Conservation (phyloP, 352 stramenopile genomes). For the Phytophthora pisi region DNA sequence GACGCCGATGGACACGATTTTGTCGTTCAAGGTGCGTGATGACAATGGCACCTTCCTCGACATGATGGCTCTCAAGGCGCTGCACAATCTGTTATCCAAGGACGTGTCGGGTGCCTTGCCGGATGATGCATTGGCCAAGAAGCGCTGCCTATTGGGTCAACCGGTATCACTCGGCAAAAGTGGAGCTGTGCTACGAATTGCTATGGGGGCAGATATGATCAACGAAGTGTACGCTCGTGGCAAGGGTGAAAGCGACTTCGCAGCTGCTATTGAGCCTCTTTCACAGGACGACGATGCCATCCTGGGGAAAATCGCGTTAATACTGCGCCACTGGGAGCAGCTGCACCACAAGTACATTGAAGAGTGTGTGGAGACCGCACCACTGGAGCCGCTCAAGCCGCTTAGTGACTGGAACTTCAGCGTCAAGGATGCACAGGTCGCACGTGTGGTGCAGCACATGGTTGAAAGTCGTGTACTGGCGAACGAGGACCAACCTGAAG, state of each 20-base stretch:
- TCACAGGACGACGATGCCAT: constrained; percentile 61
- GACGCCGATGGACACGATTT: constrained; percentile 71
- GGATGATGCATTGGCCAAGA: constrained; percentile 50
- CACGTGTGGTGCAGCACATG: constrained; percentile 67
- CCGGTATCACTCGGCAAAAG: constrained; percentile 81
- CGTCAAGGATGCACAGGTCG: constrained; percentile 70
- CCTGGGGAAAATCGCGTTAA: constrained; percentile 71
- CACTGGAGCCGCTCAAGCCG: constrained; percentile 52
- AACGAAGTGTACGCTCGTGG: constrained; percentile 64
- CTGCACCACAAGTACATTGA: constrained; percentile 70
- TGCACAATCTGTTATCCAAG: constrained; percentile 77
- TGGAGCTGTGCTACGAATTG: constrained; percentile 80
- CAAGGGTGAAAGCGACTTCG: constrained; percentile 37
- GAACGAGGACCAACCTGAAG: constrained; percentile 34
- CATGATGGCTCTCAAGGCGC: constrained; percentile 53
- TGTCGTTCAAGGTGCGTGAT: constrained; percentile 81
- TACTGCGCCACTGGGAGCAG: constrained; percentile 71
- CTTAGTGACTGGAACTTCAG: constrained; percentile 79
- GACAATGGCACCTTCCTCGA: constrained; percentile 47
- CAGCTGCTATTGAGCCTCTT: constrained; percentile 44
- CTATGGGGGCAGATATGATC: constrained; percentile 88
- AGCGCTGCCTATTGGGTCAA: constrained; percentile 78
- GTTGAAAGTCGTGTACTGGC: constrained; percentile 48
- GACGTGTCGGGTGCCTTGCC: constrained; percentile 65
- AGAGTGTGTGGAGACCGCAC: constrained; percentile 41